These are phyloP conservation scores for Oxytropis ochrocephala DNA, from an alignment of 306 rosid genomes.

Conservation along the genomic window DNA sequence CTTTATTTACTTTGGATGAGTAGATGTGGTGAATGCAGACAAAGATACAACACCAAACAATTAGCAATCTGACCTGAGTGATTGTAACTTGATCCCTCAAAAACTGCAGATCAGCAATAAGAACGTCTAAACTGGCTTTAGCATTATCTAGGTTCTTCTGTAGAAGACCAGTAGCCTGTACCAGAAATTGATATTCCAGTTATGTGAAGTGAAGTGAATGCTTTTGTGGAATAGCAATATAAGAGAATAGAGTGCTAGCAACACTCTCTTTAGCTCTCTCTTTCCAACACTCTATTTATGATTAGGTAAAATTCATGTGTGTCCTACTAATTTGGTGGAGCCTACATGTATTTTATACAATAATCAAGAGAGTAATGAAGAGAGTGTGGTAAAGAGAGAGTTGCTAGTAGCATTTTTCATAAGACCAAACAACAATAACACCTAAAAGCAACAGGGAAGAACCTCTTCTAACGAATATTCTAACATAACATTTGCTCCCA, in stretches of 20 bases:
- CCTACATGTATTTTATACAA: too few relatives aligned
- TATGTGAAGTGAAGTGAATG: neutral
- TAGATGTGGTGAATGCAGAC: neutral
- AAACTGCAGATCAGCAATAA: conserved; percentile 65
- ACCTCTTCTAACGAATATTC: conserved; percentile 79
- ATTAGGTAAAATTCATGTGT: too few relatives aligned
- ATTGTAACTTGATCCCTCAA: conserved; percentile 82
- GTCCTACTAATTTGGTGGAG: too few relatives aligned
- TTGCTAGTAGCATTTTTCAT: neutral
- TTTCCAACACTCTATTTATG: too few relatives aligned
- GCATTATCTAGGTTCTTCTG: conserved; percentile 76
- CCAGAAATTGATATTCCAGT: conserved; percentile 16
- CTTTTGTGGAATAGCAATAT: neutral
- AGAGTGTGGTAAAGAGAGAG: too few relatives aligned
- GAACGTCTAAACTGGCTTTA: conserved; percentile 81
- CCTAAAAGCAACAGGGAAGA: conserved; percentile 13
- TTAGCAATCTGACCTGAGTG: conserved; percentile 51
- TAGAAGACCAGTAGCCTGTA: conserved; percentile 77
- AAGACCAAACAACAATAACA: neutral
- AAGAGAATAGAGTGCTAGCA: neutral
- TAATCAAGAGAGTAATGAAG: too few relatives aligned
- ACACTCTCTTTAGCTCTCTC: too few relatives aligned
- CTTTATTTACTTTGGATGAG: neutral
- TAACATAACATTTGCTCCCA: conserved; percentile 76
- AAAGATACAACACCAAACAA: neutral